phyloP scores from a whole-genome alignment of 129 eudicot genomes.

The Lactuca saligna region DNA sequence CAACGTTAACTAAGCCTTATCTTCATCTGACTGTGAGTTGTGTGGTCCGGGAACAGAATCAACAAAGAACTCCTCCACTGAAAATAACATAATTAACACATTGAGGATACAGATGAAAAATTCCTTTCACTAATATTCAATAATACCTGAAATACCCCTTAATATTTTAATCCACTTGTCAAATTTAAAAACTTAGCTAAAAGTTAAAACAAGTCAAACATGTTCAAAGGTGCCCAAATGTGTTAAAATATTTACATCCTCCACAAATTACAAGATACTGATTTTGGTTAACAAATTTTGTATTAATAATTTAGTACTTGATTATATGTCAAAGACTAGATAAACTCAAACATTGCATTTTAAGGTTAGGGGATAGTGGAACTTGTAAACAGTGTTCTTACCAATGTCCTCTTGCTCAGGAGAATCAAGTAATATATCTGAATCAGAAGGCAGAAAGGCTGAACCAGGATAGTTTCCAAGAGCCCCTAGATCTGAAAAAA shows the following conservation, averaged over 20 bases:
- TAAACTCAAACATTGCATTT: background rate
- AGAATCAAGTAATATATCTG: constrained; percentile 93
- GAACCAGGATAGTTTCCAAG: constrained; percentile 98
- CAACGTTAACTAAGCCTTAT: constrained; percentile 30
- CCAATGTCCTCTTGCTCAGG: constrained; percentile 94
- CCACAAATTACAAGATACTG: no score
- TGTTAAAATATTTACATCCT: no score
- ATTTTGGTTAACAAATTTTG: no score
- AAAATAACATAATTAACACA: constrained; percentile 3
- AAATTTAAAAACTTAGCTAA: no score
- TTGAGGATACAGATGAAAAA: background rate
- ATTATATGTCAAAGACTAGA: background rate
- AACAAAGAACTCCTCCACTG: constrained; percentile 79
- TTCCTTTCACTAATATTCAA: background rate
- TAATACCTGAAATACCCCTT: background rate
- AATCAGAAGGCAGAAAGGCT: constrained; percentile 92
- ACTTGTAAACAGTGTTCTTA: constrained; percentile 22
- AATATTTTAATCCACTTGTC: background rate
- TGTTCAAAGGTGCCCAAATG: background rate
- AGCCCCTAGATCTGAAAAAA: constrained; percentile 63
- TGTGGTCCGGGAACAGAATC: constrained; percentile 56
- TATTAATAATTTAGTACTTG: no score
- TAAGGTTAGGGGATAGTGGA: background rate
- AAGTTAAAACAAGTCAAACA: background rate
- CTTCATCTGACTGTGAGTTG: constrained; percentile 46